phyloP scores from a whole-genome alignment of 169 alveolate genomes.

The Toxoplasma gondii region DNA sequence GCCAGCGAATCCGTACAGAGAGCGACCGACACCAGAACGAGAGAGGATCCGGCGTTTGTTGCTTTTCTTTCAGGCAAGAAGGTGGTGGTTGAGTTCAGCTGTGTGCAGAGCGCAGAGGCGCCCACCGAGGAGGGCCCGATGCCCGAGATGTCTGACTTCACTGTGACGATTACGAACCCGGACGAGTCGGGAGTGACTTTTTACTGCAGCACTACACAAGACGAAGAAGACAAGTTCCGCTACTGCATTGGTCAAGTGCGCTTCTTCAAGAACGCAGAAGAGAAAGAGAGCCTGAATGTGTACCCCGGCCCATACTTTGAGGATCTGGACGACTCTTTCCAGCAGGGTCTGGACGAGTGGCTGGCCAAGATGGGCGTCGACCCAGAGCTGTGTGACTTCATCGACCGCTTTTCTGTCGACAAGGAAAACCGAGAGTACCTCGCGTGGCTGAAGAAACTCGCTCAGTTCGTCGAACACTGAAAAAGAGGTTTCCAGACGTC shows the following conservation, averaged over 20 bases:
- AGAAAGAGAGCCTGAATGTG: constrained; percentile 60
- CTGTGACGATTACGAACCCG: constrained; percentile 85
- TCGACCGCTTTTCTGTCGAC: constrained; percentile 88
- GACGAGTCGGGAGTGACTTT: constrained; percentile 84
- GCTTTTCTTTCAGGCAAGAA: constrained; percentile 50
- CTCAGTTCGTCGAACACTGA: constrained; percentile 29
- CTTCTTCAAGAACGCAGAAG: constrained; percentile 58
- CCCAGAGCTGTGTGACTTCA: constrained; percentile 87
- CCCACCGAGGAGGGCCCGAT: constrained; percentile 84
- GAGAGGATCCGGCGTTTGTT: too few relatives aligned
- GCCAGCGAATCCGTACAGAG: too few relatives aligned
- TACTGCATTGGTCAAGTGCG: constrained; percentile 82
- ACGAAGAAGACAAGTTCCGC: constrained; percentile 83
- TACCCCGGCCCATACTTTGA: constrained; percentile 93
- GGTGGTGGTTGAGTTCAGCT: constrained; percentile 83
- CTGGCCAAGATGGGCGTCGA: constrained; percentile 81
- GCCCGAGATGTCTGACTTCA: constrained; percentile 89
- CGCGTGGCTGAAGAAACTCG: constrained; percentile 60
- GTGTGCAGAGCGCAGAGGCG: constrained; percentile 85
- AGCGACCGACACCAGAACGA: too few relatives aligned
- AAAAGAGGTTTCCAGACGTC: too few relatives aligned
- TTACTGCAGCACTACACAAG: constrained; percentile 87
- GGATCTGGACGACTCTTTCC: constrained; percentile 90
- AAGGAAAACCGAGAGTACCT: constrained; percentile 76
- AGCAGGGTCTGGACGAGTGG: constrained; percentile 80